These are phyloP conservation scores for Pestalotiopsis sp. DNA, from an alignment of 2,329 filamentous ascomycete genomes.

Conservation along the genomic window DNA sequence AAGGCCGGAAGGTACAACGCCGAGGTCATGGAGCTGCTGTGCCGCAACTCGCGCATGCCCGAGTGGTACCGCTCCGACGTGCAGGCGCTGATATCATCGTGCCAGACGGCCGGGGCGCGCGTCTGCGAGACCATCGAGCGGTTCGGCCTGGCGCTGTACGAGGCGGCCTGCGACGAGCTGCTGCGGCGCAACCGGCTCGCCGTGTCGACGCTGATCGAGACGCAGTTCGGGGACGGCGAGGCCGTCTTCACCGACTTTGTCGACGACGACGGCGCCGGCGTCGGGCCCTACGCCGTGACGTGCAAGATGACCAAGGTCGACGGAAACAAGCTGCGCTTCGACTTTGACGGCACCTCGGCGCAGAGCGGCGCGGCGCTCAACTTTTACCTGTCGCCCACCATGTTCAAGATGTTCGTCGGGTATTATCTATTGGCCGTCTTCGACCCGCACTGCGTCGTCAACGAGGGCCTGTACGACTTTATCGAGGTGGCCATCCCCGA, in stretches of 20 bases:
- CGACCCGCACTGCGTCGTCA: constrained; percentile 48
- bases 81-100: constrained; percentile 47
- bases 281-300: constrained; percentile 46
- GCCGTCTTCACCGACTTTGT: constrained; percentile 50
- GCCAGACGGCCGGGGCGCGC: constrained; percentile 43
- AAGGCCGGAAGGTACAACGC: constrained; percentile 42
- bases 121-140: constrained; percentile 46
- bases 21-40: constrained; percentile 44
- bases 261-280: constrained; percentile 47
- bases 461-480: constrained; percentile 52
- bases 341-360: constrained; percentile 49
- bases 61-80: constrained; percentile 51
- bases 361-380: constrained; percentile 49
- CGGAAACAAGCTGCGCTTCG: constrained; percentile 42
- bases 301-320: constrained; percentile 48
- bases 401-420: constrained; percentile 55
- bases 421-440: constrained; percentile 47
- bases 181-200: constrained; percentile 44
- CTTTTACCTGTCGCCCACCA: constrained; percentile 47
- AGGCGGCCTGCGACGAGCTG: constrained; percentile 45
- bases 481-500: constrained; percentile 47
- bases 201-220: constrained; percentile 46
- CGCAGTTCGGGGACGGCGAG: constrained; percentile 42
- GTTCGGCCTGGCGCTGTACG: constrained; percentile 45
- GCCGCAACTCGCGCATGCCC: constrained; percentile 48